phyloP scores from a whole-genome alignment of 352 stramenopile species.

The Globisporangium barbulae region DNA sequence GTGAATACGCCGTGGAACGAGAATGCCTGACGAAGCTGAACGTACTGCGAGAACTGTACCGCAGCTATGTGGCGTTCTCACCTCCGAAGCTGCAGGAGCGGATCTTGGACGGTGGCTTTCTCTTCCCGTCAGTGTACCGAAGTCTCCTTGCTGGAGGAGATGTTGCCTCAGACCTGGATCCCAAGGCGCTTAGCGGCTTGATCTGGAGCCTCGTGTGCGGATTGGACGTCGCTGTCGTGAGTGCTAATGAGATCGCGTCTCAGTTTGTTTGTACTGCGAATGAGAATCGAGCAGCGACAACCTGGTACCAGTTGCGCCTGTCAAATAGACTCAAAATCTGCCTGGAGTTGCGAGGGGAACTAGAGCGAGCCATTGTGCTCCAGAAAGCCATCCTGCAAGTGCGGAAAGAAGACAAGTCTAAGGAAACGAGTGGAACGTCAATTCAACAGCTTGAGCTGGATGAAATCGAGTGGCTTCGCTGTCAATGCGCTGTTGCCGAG shows the following conservation, averaged over 20 bases:
- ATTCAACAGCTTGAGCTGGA: not conserved
- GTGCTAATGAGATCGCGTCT: constrained; percentile 18
- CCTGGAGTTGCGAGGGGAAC: constrained; percentile 41
- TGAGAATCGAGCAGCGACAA: not conserved
- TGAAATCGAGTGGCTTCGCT: constrained; percentile 30
- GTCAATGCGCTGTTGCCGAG: constrained; percentile 32
- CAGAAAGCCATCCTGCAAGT: constrained; percentile 24
- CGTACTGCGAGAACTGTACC: constrained; percentile 44
- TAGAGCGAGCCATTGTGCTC: constrained; percentile 30
- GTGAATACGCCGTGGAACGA: constrained; percentile 19
- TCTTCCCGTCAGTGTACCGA: constrained; percentile 29
- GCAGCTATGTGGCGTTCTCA: constrained; percentile 43
- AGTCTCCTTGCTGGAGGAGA: constrained; percentile 11
- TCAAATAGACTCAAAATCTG: constrained; percentile 35
- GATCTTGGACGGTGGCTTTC: constrained; percentile 49
- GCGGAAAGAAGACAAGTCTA: not conserved
- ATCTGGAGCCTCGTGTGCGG: constrained; percentile 57
- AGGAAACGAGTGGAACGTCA: not conserved
- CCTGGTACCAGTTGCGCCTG: constrained; percentile 17
- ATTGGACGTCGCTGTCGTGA: constrained; percentile 38
- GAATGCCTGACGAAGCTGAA: constrained; percentile 42
- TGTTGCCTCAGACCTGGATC: constrained; percentile 8
- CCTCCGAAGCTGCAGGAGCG: constrained; percentile 21
- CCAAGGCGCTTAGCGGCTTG: constrained; percentile 22
- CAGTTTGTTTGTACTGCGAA: not conserved